Percentiles rank a stretch among this genome's conserved stretches.
phyloP scores from a whole-genome alignment of 2,329 filamentous ascomycete genomes.

The Pyricularia pennisetigena region DNA sequence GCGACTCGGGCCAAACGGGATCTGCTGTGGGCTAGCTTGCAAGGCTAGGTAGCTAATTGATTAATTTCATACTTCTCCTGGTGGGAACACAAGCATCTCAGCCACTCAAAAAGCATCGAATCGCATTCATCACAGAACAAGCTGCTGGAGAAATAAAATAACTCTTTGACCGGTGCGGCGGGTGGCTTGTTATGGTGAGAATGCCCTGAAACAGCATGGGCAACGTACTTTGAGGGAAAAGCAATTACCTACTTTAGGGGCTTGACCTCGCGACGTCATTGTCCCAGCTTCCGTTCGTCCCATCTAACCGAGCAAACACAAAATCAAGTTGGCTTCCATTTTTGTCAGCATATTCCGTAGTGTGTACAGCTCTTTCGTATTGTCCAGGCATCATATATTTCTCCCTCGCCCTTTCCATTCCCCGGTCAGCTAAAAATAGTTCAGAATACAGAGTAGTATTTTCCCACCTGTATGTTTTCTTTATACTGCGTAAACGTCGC shows the following conservation, averaged over 20 bases:
- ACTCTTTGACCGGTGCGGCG: background rate
- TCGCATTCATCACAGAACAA: background rate
- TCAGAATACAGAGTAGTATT: background rate
- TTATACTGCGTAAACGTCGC: background rate
- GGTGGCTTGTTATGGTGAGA: constrained; percentile 1
- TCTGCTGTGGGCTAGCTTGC: background rate
- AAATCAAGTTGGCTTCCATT: background rate
- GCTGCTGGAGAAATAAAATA: background rate
- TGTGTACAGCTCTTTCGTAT: background rate
- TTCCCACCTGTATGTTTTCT: background rate
- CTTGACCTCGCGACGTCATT: background rate
- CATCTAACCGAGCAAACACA: background rate
- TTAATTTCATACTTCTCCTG: background rate
- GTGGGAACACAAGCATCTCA: background rate
- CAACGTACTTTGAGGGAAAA: background rate
- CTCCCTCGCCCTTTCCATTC: background rate
- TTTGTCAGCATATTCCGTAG: background rate
- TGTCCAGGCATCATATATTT: background rate
- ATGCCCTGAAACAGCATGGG: background rate
- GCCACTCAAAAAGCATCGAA: background rate
- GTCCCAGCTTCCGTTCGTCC: background rate
- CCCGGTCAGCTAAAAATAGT: background rate
- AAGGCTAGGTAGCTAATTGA: background rate
- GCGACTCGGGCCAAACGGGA: background rate
- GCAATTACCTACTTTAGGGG: background rate